A percentile compares a stretch with the other conserved stretches of the same genome.
phyloP scores from a whole-genome alignment of 1,139 yeast genomes.

The Torulaspora globosa region DNA sequence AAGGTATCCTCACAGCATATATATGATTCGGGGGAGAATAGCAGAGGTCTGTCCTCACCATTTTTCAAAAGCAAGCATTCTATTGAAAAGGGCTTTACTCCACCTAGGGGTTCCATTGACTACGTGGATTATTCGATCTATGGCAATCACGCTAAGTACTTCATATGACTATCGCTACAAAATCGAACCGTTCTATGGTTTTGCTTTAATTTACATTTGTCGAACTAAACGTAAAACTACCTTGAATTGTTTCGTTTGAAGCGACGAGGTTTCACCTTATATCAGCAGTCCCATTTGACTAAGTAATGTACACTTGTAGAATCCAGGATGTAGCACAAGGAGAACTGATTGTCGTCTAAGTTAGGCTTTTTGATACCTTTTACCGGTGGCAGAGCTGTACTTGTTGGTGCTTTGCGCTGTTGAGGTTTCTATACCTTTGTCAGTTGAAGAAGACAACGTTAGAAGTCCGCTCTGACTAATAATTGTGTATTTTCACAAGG shows the following conservation, averaged over 20 bases:
- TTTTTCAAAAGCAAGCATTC: neutral
- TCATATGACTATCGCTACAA: constrained; percentile 5
- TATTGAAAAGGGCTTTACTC: neutral
- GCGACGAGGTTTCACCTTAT: too few species aligned
- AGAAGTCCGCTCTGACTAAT: neutral
- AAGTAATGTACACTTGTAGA: too few species aligned
- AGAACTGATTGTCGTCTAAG: neutral
- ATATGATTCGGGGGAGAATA: neutral
- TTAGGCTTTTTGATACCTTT: neutral
- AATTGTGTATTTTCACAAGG: neutral
- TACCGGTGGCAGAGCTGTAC: neutral
- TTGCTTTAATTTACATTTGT: neutral
- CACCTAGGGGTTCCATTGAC: neutral
- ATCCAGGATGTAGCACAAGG: too few species aligned
- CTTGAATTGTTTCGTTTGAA: neutral
- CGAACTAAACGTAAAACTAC: constrained; percentile 1
- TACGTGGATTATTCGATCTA: constrained; percentile 10
- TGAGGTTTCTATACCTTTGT: neutral
- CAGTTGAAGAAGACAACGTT: neutral
- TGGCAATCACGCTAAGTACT: constrained; percentile 16
- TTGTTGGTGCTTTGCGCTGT: neutral
- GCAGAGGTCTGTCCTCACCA: neutral
- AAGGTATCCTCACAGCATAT: neutral
- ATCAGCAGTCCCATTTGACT: neutral
- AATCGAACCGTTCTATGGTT: too few species aligned